Evolutionary conservation across 2,329 filamentous ascomycete species (phyloP).

Genomic region (Aspergillus novoparasiticus): DNA sequence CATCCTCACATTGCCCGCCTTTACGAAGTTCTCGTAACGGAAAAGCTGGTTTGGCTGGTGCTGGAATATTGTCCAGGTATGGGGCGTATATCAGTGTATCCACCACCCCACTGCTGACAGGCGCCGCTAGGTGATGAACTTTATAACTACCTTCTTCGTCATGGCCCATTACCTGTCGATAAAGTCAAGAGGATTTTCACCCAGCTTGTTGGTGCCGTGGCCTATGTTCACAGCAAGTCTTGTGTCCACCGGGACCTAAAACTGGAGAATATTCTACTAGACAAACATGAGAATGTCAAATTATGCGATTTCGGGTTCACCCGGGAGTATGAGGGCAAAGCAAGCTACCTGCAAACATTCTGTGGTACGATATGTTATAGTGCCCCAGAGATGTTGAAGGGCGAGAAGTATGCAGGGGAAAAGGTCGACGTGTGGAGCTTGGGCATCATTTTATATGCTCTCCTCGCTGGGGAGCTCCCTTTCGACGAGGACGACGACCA

Average conservation of each 20-base stretch:
- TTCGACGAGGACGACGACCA: constrained; percentile 96
- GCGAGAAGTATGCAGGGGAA: constrained; percentile 95
- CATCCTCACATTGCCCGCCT: constrained; percentile 95
- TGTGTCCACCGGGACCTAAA: constrained; percentile 98
- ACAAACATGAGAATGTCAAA: constrained; percentile 97
- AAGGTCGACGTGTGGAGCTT: constrained; percentile 99
- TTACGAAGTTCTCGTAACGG: constrained; percentile 98
- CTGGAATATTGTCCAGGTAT: constrained; percentile 92
- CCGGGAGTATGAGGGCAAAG: constrained; percentile 91
- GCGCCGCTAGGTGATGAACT: constrained; percentile 77
- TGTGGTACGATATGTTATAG: constrained; percentile 98
- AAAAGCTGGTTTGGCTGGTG: constrained; percentile 91
- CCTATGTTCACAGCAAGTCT: constrained; percentile 91
- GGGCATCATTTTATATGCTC: constrained; percentile 84
- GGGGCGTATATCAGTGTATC: constrained; percentile 1
- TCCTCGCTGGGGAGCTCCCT: constrained; percentile 79
- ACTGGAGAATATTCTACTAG: constrained; percentile 91
- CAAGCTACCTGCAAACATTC: constrained; percentile 94
- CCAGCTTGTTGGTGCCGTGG: constrained; percentile 90
- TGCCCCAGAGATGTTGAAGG: constrained; percentile 96
- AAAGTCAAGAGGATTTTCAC: constrained; percentile 96
- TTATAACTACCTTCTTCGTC: constrained; percentile 89
- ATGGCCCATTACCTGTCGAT: constrained; percentile 78
- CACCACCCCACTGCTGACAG: constrained; percentile 13
- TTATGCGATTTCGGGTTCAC: constrained; percentile 98